Base-by-base conservation (phyloP, 345 rosid species). In the Barbarea vulgaris region DNA sequence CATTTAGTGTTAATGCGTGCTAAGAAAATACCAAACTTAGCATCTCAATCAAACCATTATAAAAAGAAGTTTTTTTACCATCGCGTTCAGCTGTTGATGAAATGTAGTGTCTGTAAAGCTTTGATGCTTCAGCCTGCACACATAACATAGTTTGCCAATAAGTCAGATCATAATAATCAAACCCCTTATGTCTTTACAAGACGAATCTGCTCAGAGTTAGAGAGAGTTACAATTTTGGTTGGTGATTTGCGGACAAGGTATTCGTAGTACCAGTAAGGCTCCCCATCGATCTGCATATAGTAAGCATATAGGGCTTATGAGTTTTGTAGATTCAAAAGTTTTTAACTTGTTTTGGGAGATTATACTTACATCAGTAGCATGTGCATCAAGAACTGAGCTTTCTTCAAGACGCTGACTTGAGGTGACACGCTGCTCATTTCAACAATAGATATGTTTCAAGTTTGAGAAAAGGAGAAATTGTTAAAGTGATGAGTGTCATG, bases 241-340 rank as follows among this genome's bases (percentile, higher is more conserved):
- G 97, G 98, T 42, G 97, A 93, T 80, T 89, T 93, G 76, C 96
- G 93, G 58, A 91, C 91, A 41, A 93, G 89, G 85, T 94, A 94
- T 69, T 91, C 97, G 41, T 85, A 90, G 77, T 80, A 88, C 93
- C 95, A 94, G 82, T 90, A 94, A 19, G 84, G 87, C 74, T 91
- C 93, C 33, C 97, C 98, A 82, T 91, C 88, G 76, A 87, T 81
- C 98, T 94, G 76, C 71, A 33, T 22, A 62, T 0, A 77, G 14
- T 9, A 72, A 66, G 10, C 51, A 78, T 42, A 7, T 33, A 34
- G 0, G 65, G 57, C 5, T 50, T 51, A 12, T 34, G 30, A 2
- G 30, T 50, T 57, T 65, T 57, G 64, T 46, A 64, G 44, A 42
- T 42, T 17, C 17, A n/a, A 28, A 28, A 1, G 0, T 6, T 2